A percentile compares a stretch with the other conserved stretches of the same genome.
Conservation (phyloP, 2,329 filamentous ascomycete species). For the Sclerotinia borealis region DNA sequence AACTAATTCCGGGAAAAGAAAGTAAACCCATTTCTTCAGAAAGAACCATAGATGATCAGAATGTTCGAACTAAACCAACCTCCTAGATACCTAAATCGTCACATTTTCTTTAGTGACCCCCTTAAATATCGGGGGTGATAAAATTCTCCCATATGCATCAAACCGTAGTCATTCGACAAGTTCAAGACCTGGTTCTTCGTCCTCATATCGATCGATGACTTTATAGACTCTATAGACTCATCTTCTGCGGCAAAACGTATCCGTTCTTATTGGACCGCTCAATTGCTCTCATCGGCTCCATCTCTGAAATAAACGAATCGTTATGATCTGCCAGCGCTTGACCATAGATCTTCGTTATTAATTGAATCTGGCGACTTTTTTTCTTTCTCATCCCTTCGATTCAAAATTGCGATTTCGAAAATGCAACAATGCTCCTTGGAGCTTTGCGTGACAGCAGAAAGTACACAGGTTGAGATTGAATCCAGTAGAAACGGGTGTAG, state of each 20-base stretch:
- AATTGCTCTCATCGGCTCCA: not conserved
- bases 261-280: constrained; percentile 6
- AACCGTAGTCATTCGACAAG: constrained; percentile 13
- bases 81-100: not conserved
- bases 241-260: constrained; percentile 8
- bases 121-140: not conserved
- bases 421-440: constrained; percentile 7
- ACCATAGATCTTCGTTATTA: constrained; percentile 18
- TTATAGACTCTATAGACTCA: not conserved
- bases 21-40: not conserved
- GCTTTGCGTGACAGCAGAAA: constrained; percentile 7
- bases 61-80: not conserved
- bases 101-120: not conserved
- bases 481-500: too few relatives aligned
- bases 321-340: too few relatives aligned
- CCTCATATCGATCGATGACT: not conserved
- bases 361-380: constrained; percentile 3
- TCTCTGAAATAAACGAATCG: constrained; percentile 19
- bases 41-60: not conserved
- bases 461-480: too few relatives aligned
- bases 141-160: constrained; percentile 11
- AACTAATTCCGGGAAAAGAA: not conserved
- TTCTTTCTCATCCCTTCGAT: constrained; percentile 9
- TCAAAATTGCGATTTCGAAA: constrained; percentile 9
- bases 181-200: not conserved